Base-by-base conservation (phyloP, 179 eudicot species). In the Gypsophila paniculata region DNA sequence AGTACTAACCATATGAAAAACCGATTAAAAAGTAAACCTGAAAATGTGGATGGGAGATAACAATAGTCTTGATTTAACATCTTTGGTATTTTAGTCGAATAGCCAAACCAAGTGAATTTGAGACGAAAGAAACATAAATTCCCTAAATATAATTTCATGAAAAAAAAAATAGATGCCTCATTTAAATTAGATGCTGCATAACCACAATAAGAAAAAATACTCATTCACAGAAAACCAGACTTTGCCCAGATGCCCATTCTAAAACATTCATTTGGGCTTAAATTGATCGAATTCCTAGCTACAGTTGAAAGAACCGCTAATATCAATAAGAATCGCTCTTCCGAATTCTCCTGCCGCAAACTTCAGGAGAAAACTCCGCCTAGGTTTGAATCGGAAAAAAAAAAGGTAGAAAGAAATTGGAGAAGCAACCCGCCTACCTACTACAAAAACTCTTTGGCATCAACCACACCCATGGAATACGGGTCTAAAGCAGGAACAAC, bases 401-500 rank as follows among this genome's bases (percentile, higher is more conserved):
- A 1, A 29, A 29, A 4, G 34, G 34, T 1, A 29, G 34, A 29
- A 29, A 29, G 34, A 29, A 4, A 29, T 29, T 58, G 17, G 48
- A 65, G 38, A 46, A 0, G 48, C 57, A 70, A 48, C 52, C 68
- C 13, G 59, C 81, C 77, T 80, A 76, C 80, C 63, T 36, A 22
- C 83, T 80, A 80, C 80, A 80, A 80, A 80, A 29, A 29, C 34
- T 63, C 68, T 58, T 58, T 65, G 44, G 66, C 68, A 71, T 59
- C 66, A 63, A 65, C 61, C 26, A 55, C 26, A 55, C 77, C 66
- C 15, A 44, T 58, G 44, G 44, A 38, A 61, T 52, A 70, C 17
- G 8, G 70, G 10, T 42, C 22, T 62, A 51, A 46, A 19, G 58
- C 8, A 5, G 65, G 38, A n/a, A 58, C 12, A 4, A 29, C 10